phyloP scores from a whole-genome alignment of 2,329 filamentous ascomycete species.

The Beauveria varroae region DNA sequence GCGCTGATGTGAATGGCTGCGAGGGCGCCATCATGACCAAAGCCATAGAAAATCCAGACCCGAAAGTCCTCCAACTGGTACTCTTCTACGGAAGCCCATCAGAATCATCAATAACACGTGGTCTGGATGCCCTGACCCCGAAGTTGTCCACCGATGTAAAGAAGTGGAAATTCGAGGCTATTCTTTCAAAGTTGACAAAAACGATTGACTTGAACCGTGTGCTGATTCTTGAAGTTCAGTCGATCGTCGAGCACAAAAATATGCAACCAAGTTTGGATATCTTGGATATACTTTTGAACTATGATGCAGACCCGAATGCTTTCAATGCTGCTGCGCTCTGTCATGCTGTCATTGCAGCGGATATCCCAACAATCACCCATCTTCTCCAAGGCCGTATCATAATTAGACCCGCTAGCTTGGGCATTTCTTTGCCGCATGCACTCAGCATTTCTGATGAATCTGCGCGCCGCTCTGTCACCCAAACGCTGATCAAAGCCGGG shows the following conservation, averaged over 20 bases:
- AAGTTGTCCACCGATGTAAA: slow-evolving; percentile 39
- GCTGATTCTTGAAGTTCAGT: slow-evolving; percentile 44
- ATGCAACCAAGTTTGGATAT: slow-evolving; percentile 34
- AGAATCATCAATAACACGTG: slow-evolving; percentile 33
- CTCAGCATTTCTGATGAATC: slow-evolving; percentile 43
- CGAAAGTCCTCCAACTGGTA: slow-evolving; percentile 40
- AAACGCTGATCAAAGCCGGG: slow-evolving; percentile 42
- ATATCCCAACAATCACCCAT: slow-evolving; percentile 39
- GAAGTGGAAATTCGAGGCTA: slow-evolving; percentile 39
- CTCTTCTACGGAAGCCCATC: slow-evolving; percentile 39
- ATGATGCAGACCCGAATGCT: slow-evolving; percentile 48
- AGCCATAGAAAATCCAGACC: slow-evolving; percentile 37
- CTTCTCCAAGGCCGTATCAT: slow-evolving; percentile 32
- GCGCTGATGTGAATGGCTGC: slow-evolving; percentile 44
- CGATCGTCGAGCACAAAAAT: slow-evolving; percentile 29
- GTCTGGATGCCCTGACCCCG: slow-evolving; percentile 34
- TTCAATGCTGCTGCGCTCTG: slow-evolving; percentile 44
- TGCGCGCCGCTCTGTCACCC: slow-evolving; percentile 43
- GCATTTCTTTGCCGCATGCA: slow-evolving; percentile 43
- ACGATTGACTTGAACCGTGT: slow-evolving; percentile 37
- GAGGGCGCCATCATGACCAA: slow-evolving; percentile 34
- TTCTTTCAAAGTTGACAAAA: slow-evolving; percentile 36
- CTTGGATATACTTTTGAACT: slow-evolving; percentile 38
- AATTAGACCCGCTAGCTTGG: slow-evolving; percentile 37
- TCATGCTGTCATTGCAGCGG: slow-evolving; percentile 39